Conservation (phyloP, 139 green algal genomes). For the Coelastrella sp. region DNA sequence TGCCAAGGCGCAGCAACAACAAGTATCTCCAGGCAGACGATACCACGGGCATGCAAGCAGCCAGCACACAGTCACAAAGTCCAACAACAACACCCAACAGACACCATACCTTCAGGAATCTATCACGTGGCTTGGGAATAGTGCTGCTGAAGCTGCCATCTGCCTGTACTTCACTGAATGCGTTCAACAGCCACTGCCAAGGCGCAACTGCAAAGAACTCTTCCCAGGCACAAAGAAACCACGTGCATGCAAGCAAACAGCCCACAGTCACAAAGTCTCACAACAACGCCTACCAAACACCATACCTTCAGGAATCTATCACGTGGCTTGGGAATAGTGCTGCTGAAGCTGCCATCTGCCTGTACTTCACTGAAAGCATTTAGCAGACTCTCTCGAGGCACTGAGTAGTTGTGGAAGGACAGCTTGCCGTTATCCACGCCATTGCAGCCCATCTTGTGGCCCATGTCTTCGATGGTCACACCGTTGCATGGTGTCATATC, state of each 20-base stretch:
- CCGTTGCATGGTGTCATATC: conserved; percentile 67
- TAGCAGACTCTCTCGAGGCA: conserved; percentile 74
- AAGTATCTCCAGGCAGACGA: too few relatives aligned
- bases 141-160: conserved; percentile 80
- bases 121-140: conserved; percentile 78
- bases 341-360: conserved; percentile 78
- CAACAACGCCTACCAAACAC: too few relatives aligned
- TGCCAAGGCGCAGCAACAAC: too few relatives aligned
- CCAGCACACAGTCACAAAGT: too few relatives aligned
- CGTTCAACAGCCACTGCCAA: conserved; percentile 51
- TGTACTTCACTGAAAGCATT: conserved; percentile 71
- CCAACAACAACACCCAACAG: too few relatives aligned
- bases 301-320: conserved; percentile 81
- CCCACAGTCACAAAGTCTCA: too few relatives aligned
- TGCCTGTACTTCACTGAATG: conserved; percentile 58
- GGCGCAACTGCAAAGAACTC: too few relatives aligned
- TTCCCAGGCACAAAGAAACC: too few relatives aligned
- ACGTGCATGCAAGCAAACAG: too few relatives aligned
- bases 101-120: conserved; percentile 73
- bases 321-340: conserved; percentile 69
- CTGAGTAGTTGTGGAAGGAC: conserved; percentile 73
- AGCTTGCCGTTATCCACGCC: conserved; percentile 95
- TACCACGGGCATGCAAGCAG: too few relatives aligned
- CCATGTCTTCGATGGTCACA: conserved; percentile 84
- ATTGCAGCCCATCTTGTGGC: conserved; percentile 95